phyloP scores from a whole-genome alignment of 2,329 filamentous ascomycete species.

The Trichophyton equinum region DNA sequence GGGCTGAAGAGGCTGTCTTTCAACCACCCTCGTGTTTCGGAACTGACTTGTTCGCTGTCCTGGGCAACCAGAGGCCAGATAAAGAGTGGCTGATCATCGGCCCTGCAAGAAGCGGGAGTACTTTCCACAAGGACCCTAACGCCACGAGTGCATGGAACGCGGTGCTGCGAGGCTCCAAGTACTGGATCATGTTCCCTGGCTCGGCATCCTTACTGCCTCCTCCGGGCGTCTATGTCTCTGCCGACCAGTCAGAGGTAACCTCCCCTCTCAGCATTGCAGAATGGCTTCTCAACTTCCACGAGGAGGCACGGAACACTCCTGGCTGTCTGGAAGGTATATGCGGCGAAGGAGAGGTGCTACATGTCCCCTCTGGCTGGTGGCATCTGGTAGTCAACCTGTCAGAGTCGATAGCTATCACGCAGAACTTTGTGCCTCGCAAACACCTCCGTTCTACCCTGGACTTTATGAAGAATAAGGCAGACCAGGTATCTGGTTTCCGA shows the following conservation, averaged over 20 bases:
- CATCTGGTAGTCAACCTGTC: constrained; percentile 88
- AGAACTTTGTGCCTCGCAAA: constrained; percentile 78
- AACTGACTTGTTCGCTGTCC: constrained; percentile 67
- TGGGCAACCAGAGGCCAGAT: constrained; percentile 68
- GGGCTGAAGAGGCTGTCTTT: constrained; percentile 45
- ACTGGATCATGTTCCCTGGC: constrained; percentile 93
- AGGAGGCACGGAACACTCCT: constrained; percentile 59
- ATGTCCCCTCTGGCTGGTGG: constrained; percentile 94
- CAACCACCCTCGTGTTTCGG: constrained; percentile 76
- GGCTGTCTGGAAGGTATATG: constrained; percentile 83
- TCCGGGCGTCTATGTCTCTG: constrained; percentile 79
- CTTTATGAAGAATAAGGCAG: constrained; percentile 68
- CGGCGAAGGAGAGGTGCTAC: constrained; percentile 67
- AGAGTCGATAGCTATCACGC: constrained; percentile 74
- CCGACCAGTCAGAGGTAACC: constrained; percentile 85
- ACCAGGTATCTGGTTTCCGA: constrained; percentile 78
- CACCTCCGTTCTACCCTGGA: constrained; percentile 63
- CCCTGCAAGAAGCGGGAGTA: constrained; percentile 74
- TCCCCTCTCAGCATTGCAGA: constrained; percentile 92
- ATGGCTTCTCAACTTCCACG: constrained; percentile 84
- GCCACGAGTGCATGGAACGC: constrained; percentile 80
- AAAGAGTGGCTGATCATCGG: constrained; percentile 89
- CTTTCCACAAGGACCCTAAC: constrained; percentile 77
- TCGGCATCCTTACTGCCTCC: constrained; percentile 50
- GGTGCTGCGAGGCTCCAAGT: constrained; percentile 77